A percentile compares a stretch with the other conserved stretches of the same genome.
Evolutionary conservation across 129 eudicot species (phyloP).

Genomic region (Calendula officinalis): DNA sequence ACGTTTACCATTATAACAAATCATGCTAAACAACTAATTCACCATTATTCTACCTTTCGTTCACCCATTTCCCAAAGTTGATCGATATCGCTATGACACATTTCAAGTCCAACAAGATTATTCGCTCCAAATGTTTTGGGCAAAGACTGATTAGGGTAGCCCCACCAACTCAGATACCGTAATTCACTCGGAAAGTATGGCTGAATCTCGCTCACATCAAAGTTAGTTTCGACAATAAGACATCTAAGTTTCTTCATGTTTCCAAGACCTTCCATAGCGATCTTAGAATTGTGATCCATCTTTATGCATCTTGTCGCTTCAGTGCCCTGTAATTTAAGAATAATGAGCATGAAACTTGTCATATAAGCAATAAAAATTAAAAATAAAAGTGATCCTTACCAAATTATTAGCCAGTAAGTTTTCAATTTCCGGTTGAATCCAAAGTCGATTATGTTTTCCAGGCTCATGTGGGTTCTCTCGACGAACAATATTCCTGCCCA

Average conservation of each 20-base stretch:
- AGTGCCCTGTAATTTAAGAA: neutral
- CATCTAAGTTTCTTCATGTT: neutral
- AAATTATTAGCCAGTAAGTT: neutral
- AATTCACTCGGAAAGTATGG: neutral
- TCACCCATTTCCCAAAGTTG: neutral
- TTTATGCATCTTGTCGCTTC: neutral
- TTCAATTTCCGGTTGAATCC: neutral
- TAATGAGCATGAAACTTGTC: neutral
- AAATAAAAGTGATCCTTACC: neutral
- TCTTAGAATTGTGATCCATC: too few relatives aligned
- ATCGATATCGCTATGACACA: too few relatives aligned
- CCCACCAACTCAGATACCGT: neutral
- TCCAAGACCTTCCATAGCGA: neutral
- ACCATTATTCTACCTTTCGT: conserved; percentile 4
- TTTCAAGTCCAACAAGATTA: conserved; percentile 3
- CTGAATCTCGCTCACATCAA: neutral
- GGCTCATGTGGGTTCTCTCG: neutral
- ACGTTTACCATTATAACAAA: neutral
- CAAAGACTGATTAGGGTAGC: conserved; percentile 3
- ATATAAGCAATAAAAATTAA: neutral
- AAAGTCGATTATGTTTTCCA: conserved; percentile 15
- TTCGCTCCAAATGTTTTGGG: conserved; percentile 7
- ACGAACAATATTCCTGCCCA: conserved; percentile 14
- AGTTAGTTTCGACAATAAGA: neutral
- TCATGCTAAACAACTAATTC: neutral